Evolutionary conservation across 208 protist genomes (phyloP).

Genomic region (Trypanosomatidae sp.): DNA sequence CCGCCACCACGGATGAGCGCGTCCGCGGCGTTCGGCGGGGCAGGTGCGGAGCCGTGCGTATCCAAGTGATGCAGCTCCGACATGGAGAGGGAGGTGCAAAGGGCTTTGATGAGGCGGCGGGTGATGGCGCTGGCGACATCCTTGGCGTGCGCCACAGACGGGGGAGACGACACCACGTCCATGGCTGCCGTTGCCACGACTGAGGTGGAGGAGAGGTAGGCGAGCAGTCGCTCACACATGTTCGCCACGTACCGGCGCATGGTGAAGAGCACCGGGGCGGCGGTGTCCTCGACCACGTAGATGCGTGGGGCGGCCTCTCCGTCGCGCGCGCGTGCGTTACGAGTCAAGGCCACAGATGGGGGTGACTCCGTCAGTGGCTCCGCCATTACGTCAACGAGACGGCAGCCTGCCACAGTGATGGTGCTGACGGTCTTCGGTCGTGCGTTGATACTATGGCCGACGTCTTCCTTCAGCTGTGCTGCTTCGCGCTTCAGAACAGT

Average conservation of each 20-base stretch:
- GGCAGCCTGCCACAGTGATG: slow-evolving; percentile 18
- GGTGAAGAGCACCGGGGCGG: slow-evolving; percentile 53
- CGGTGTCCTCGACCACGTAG: slow-evolving; percentile 45
- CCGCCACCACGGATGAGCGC: not conserved
- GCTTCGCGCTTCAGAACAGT: slow-evolving; percentile 15
- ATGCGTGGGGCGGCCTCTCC: not conserved
- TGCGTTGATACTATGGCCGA: slow-evolving; percentile 5
- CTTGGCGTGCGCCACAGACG: not conserved
- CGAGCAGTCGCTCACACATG: slow-evolving; percentile 55
- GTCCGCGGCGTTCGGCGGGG: not conserved
- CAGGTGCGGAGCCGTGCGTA: not conserved
- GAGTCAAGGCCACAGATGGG: not conserved
- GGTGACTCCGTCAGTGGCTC: slow-evolving; percentile 7
- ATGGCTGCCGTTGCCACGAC: slow-evolving; percentile 7
- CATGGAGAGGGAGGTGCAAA: slow-evolving; percentile 21
- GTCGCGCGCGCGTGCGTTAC: not conserved
- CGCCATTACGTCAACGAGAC: slow-evolving; percentile 21
- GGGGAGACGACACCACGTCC: not conserved
- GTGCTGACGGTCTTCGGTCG: slow-evolving; percentile 5
- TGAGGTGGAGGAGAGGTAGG: slow-evolving; percentile 25
- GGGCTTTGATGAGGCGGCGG: slow-evolving; percentile 21
- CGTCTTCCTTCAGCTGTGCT: slow-evolving; percentile 18
- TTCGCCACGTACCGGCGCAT: slow-evolving; percentile 63
- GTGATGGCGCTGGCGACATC: slow-evolving; percentile 7
- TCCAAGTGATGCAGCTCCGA: slow-evolving; percentile 20